phyloP scores from a whole-genome alignment of 2,329 filamentous ascomycete species.

The Shiraia bambusicola region DNA sequence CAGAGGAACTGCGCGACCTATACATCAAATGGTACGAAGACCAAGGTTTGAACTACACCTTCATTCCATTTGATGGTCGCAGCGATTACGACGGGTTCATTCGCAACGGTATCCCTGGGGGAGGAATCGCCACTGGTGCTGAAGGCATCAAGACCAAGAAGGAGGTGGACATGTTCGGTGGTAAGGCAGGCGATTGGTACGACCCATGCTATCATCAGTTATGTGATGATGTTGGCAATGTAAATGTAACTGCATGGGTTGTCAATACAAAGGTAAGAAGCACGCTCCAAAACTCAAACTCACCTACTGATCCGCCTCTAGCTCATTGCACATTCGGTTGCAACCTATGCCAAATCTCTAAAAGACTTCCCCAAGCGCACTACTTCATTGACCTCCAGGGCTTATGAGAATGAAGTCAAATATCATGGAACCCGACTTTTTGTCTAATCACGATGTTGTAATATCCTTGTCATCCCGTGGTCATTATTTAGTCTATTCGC shows the following conservation, averaged over 20 bases:
- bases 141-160: constrained; percentile 46
- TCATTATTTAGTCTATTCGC: no score
- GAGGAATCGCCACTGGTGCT: constrained; percentile 46
- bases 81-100: constrained; percentile 48
- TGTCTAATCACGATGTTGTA: constrained; percentile 16
- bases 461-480: no score
- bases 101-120: constrained; percentile 43
- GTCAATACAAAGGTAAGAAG: constrained; percentile 41
- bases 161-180: constrained; percentile 42
- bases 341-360: constrained; percentile 39
- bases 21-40: constrained; percentile 44
- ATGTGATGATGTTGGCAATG: constrained; percentile 43
- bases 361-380: constrained; percentile 40
- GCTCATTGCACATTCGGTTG: constrained; percentile 43
- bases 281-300: not conserved
- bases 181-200: constrained; percentile 42
- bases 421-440: constrained; percentile 41
- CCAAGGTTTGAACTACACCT: constrained; percentile 41
- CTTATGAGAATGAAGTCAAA: constrained; percentile 25
- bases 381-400: constrained; percentile 14
- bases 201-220: constrained; percentile 46
- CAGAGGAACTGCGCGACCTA: constrained; percentile 40
- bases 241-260: constrained; percentile 43
- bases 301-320: constrained; percentile 11
- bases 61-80: constrained; percentile 45